These are phyloP conservation scores for Oryza brachyantha DNA, from an alignment of 176 grass and related monocot genomes.

Conservation along the genomic window DNA sequence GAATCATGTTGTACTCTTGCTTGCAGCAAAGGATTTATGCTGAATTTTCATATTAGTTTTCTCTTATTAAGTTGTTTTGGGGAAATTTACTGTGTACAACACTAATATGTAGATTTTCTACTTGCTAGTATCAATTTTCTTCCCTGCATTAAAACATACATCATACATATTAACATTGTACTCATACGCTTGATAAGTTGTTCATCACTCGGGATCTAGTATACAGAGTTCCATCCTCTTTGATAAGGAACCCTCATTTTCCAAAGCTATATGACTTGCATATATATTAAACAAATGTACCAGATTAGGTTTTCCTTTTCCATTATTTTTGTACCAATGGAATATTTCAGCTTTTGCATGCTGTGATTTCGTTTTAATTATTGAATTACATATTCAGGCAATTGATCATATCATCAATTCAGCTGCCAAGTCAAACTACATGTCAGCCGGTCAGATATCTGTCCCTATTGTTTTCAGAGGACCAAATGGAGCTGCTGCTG, in stretches of 20 bases:
- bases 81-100: too few relatives aligned
- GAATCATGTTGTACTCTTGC: slow-evolving; percentile 1
- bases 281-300: background rate
- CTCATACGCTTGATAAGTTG: background rate
- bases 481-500: slow-evolving; percentile 91
- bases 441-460: slow-evolving; percentile 81
- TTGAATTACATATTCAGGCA: slow-evolving; percentile 51
- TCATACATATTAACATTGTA: background rate
- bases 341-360: background rate
- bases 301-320: background rate
- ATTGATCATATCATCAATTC: slow-evolving; percentile 99
- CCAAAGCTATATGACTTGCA: background rate
- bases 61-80: too few relatives aligned
- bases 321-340: background rate
- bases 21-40: background rate
- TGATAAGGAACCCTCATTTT: background rate
- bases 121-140: background rate
- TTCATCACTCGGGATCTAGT: background rate
- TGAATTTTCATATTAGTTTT: background rate
- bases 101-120: background rate
- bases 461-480: slow-evolving; percentile 97
- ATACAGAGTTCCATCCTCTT: background rate
- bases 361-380: background rate
- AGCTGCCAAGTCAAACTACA: slow-evolving; percentile 96
- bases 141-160: background rate